Base-by-base conservation (phyloP, 2,329 filamentous ascomycete species). In the Diaporthe citrichinensis region DNA sequence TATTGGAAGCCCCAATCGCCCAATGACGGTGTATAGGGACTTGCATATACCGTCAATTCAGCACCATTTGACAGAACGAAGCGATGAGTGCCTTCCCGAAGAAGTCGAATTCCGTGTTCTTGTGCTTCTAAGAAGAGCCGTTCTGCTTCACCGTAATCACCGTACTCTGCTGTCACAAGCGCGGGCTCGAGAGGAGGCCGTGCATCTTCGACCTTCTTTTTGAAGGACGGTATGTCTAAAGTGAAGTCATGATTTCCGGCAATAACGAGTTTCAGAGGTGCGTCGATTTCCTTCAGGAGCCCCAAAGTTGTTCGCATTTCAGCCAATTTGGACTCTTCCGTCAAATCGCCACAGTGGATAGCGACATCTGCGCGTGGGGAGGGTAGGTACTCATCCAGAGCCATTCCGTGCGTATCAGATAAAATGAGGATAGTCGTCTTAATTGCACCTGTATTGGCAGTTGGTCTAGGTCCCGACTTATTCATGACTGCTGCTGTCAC, bases 171-270 rank as follows among this genome's bases (percentile, higher is more conserved):
- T 17, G 17, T 68, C 0, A 82, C 78, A 0, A 80, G 74, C 1
- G 79, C 80, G 1, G 77, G 75, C 0, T 80, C 78, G 7, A 79
- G 4, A 68, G 39, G 14, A 14, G 49, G 49, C 28, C 15, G 53
- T 31, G 78, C 67, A 5, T 78, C 72, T 7, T 44, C 68, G 2
- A 76, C 72, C 28, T 80, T 79, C 14, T 76, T 44, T 41, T 81
- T 77, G 71, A 86, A 88, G 0, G 79, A 78, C 0, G 80, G 78
- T 1, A 53, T n/a, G 67, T 83, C 80, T 1, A 88, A 81, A 0
- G 82, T 86, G 62, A 86, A 84, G 78, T 91, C 89, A 78, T 91
- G 89, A 75, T 90, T 91, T 2, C 90, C 89, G 2, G 89, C 85
- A 75, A 91, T 90, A 58, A 87, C 84, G 4, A 91, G 82, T 77